Evolutionary conservation across 1,139 yeast genomes (phyloP), one percentile per base, ranked within the genome.

Genomic region (Blastobotrys serpentis): DNA sequence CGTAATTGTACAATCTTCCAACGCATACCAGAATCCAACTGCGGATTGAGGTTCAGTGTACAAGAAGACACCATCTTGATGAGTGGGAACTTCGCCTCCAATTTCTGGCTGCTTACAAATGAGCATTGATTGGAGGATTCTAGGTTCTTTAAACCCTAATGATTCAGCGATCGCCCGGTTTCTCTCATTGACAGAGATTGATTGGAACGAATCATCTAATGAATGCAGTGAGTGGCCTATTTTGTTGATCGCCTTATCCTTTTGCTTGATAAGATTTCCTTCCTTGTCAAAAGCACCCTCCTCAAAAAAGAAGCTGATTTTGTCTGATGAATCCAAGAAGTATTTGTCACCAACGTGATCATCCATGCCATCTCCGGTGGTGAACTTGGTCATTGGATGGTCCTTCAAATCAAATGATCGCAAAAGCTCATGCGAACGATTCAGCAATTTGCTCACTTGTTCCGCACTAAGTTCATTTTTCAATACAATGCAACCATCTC

Each of bases 11-110:
- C 94, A 86, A 59, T 84, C 86, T 57, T 86, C 89, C 55, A 86
- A 68, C 0, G 95, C 92, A 60, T 81, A 80, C 95, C 95, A 86
- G 62, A 83, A 86, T 3, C 95, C 95, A 38, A 85, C 65, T 0
- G 92, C 89, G 2, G 81, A 69, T 48, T 77, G 81, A 0, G 95
- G 95, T 23, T 79, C 72, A 0, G 95, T 86, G 65, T 73, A 86
- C 32, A 86, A 70, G 58, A 86, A 86, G 2, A 82, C 81, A 1
- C 82, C 89, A 62, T 86, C 95, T 46, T 83, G 85, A 60, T 86
- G 95, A 0, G 86, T 74, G 1, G 94, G 94, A 0, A 86, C 95
- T 39, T 81, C 83, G 1, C 84, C 84, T 25, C 95, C 86, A 38
- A 77, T 79, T 47, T 74, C 76, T 0, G 94, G 90, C 60, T 85